A percentile compares a stretch with the other conserved stretches of the same genome.
phyloP scores from a whole-genome alignment of 352 stramenopile genomes.

The Peronospora belbahrii region DNA sequence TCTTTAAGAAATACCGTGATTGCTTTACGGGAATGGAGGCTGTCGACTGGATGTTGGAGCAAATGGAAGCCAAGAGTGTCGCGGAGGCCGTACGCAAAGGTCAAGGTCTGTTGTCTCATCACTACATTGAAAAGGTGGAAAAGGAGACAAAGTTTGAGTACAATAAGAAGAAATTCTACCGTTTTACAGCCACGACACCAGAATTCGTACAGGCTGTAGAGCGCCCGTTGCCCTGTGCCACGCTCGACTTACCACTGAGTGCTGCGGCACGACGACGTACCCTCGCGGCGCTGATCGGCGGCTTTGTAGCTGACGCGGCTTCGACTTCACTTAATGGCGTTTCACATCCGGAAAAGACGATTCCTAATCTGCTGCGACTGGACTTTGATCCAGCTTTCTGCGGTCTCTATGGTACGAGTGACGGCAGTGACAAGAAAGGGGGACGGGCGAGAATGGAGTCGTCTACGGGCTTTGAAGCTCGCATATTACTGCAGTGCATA shows the following conservation, averaged over 20 bases:
- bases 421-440: constrained; percentile 30
- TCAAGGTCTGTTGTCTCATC: constrained; percentile 51
- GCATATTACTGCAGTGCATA: constrained; percentile 66
- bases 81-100: constrained; percentile 74
- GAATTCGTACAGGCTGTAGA: constrained; percentile 57
- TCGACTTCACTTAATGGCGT: constrained; percentile 76
- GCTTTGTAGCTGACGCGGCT: constrained; percentile 69
- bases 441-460: constrained; percentile 48
- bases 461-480: constrained; percentile 70
- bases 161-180: constrained; percentile 75
- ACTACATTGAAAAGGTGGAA: constrained; percentile 76
- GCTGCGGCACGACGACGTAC: constrained; percentile 47
- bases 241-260: constrained; percentile 58
- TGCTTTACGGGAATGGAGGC: constrained; percentile 82
- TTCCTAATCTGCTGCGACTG: constrained; percentile 60
- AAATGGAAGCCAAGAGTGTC: constrained; percentile 78
- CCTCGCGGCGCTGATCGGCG: constrained; percentile 59
- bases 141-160: constrained; percentile 82
- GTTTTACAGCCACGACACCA: constrained; percentile 67
- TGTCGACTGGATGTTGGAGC: constrained; percentile 82
- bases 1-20: constrained; percentile 79
- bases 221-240: constrained; percentile 37
- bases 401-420: constrained; percentile 43
- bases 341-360: constrained; percentile 67
- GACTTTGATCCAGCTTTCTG: constrained; percentile 79